phyloP scores from a whole-genome alignment of 129 eudicot genomes.

The Heracleum sosnowskyi region DNA sequence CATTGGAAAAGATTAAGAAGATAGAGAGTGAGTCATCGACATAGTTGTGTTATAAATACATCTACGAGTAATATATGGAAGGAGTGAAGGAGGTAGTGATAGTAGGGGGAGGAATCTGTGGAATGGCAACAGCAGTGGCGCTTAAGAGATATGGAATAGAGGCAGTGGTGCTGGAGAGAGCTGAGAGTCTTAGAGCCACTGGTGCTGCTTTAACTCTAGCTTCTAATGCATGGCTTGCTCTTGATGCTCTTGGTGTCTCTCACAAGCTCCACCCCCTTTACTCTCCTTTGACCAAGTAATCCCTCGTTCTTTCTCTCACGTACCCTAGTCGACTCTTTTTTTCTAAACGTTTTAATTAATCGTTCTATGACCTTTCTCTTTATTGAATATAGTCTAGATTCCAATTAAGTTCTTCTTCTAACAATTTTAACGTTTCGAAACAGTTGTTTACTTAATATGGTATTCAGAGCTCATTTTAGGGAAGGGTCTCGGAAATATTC shows the following conservation, averaged over 20 bases:
- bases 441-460: too few species aligned
- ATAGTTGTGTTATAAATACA: too few species aligned
- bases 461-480: too few species aligned
- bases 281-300: neutral
- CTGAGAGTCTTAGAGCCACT: neutral
- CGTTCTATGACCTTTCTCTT: neutral
- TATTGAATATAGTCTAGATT: neutral
- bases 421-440: too few species aligned
- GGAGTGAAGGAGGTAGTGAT: conserved; percentile 11
- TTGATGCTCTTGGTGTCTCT: conserved; percentile 14
- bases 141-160: neutral
- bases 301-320: too few species aligned
- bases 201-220: conserved; percentile 1
- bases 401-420: too few species aligned
- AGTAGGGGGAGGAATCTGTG: conserved; percentile 10
- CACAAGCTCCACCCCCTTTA: neutral
- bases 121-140: conserved; percentile 5
- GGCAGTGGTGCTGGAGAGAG: neutral
- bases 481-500: too few species aligned
- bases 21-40: too few species aligned
- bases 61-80: too few species aligned
- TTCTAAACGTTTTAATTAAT: too few species aligned
- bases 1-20: neutral
- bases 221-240: conserved; percentile 10
- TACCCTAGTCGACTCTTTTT: too few species aligned